A percentile compares a stretch with the other conserved stretches of the same genome.
Evolutionary conservation across 768 basidiomycete genomes (phyloP).

Genomic region (Psilocybe azurescens): DNA sequence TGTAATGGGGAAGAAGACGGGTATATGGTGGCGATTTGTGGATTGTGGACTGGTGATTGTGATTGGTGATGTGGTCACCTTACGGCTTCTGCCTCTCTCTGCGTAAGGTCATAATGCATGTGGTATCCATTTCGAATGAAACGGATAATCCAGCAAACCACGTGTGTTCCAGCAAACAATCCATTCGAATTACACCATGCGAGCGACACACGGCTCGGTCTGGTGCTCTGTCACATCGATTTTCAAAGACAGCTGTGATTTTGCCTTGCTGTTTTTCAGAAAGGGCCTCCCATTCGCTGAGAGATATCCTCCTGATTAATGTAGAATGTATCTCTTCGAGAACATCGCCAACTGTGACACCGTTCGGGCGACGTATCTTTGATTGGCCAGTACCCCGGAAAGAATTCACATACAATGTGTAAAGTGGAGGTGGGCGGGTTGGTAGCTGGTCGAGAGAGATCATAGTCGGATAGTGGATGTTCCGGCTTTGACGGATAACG

Average conservation of each 20-base stretch:
- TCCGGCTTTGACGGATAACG: constrained; percentile 16
- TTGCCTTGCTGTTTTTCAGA: constrained; percentile 46
- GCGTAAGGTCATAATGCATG: constrained; percentile 54
- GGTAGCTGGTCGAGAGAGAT: constrained; percentile 49
- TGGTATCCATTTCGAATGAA: constrained; percentile 38
- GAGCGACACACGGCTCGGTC: constrained; percentile 39
- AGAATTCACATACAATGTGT: constrained; percentile 50
- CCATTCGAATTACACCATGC: constrained; percentile 51
- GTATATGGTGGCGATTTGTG: neutral
- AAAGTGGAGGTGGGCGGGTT: constrained; percentile 44
- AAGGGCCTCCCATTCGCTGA: constrained; percentile 47
- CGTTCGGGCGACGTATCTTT: constrained; percentile 42
- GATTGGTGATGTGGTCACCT: neutral
- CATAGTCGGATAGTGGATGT: constrained; percentile 29
- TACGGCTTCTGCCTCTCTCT: constrained; percentile 24
- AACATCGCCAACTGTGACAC: constrained; percentile 57
- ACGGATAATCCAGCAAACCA: constrained; percentile 58
- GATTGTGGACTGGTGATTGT: neutral
- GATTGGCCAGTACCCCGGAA: constrained; percentile 49
- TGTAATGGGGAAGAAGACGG: neutral
- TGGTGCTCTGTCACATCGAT: constrained; percentile 46
- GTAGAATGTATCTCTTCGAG: constrained; percentile 48
- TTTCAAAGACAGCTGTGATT: constrained; percentile 46
- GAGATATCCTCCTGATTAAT: constrained; percentile 42
- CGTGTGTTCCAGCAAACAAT: constrained; percentile 53